Evolutionary conservation across 441 rosid genomes (phyloP).

Genomic region (Erodium trifolium): DNA sequence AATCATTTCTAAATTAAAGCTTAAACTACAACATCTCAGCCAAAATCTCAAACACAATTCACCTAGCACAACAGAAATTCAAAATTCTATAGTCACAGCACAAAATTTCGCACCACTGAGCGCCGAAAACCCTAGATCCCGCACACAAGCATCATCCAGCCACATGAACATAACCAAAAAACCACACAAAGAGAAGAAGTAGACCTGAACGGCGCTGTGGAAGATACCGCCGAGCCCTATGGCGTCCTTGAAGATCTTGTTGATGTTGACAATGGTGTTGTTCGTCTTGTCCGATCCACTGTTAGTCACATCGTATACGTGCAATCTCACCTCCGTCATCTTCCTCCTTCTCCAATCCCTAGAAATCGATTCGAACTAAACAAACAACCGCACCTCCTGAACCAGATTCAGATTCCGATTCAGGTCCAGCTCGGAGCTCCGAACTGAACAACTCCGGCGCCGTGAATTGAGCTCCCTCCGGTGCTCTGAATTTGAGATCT

Average conservation of each 20-base stretch:
- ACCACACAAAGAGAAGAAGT: not conserved
- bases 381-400: not conserved
- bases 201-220: slow-evolving; percentile 95
- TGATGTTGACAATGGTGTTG: slow-evolving; percentile 81
- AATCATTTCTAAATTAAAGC: too few relatives aligned
- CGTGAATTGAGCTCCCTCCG: not conserved
- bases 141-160: not conserved
- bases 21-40: too few relatives aligned
- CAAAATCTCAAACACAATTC: not conserved
- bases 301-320: slow-evolving; percentile 90
- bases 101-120: not conserved
- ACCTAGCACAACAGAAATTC: not conserved
- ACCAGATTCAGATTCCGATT: not conserved
- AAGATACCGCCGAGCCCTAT: slow-evolving; percentile 94
- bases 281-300: slow-evolving; percentile 97
- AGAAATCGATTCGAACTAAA: slow-evolving; percentile 1
- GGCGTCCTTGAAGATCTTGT: slow-evolving; percentile 88
- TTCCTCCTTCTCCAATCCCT: slow-evolving; percentile 18
- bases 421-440: not conserved
- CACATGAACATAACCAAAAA: not conserved
- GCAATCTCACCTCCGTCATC: slow-evolving; percentile 75
- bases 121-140: slow-evolving; percentile 6
- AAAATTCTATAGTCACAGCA: not conserved
- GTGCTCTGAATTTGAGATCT: not conserved
- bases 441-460: not conserved